phyloP scores from a whole-genome alignment of 2,329 filamentous ascomycete genomes.

The Pezicula carpinea region DNA sequence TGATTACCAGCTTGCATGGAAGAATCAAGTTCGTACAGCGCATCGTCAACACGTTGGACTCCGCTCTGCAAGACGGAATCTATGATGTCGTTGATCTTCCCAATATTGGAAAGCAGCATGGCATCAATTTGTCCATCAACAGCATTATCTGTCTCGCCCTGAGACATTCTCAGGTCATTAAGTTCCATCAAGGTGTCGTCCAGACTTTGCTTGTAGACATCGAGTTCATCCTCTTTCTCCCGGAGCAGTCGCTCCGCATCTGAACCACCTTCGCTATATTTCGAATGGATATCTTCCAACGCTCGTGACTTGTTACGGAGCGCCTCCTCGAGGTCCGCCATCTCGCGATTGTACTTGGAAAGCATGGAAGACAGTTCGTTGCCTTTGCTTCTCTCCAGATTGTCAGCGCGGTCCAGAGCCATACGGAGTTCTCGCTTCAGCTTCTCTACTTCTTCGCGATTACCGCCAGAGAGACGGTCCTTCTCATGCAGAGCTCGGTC shows the following conservation, averaged over 20 bases:
- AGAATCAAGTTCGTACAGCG: constrained; percentile 94
- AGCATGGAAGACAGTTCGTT: constrained; percentile 93
- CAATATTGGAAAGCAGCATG: constrained; percentile 77
- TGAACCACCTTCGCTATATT: constrained; percentile 72
- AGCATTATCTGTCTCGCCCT: constrained; percentile 71
- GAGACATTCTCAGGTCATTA: constrained; percentile 76
- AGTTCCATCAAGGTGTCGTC: constrained; percentile 92
- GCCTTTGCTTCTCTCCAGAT: constrained; percentile 87
- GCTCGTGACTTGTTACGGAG: constrained; percentile 82
- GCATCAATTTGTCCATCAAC: constrained; percentile 89
- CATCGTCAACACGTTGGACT: constrained; percentile 91
- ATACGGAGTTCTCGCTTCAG: constrained; percentile 88
- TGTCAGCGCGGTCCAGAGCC: constrained; percentile 87
- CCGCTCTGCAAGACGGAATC: constrained; percentile 93
- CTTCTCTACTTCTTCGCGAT: constrained; percentile 92
- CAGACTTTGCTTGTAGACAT: constrained; percentile 97
- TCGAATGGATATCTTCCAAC: constrained; percentile 76
- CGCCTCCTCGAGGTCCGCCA: constrained; percentile 93
- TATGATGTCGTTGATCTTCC: constrained; percentile 96
- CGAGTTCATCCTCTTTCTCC: constrained; percentile 96
- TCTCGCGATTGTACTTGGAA: constrained; percentile 93
- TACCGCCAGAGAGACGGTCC: constrained; percentile 78
- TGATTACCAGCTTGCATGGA: constrained; percentile 98
- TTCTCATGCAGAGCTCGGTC: constrained; percentile 92
- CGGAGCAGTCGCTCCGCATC: constrained; percentile 82